Percentiles rank a stretch among this genome's conserved stretches.
Conservation (phyloP, 2,329 filamentous ascomycete species). For the Seiridium cupressi region DNA sequence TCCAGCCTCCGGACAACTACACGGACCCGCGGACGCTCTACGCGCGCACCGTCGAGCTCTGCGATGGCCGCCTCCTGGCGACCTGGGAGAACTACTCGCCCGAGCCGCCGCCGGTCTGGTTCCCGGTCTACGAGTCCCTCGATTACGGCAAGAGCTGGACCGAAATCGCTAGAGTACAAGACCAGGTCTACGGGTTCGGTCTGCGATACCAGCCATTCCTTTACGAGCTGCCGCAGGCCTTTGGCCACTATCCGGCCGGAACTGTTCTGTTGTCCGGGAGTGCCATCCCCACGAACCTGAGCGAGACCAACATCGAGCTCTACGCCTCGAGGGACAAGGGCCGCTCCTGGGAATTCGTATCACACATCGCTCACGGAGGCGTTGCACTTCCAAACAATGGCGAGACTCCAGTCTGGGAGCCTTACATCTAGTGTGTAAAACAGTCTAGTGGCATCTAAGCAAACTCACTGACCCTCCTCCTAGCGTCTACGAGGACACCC, state of each 20-base stretch:
- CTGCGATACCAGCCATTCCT: constrained; percentile 69
- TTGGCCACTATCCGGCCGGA: constrained; percentile 59
- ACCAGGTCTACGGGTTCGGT: constrained; percentile 63
- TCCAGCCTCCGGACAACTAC: constrained; percentile 40
- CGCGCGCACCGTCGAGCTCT: constrained; percentile 40
- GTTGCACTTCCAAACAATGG: constrained; percentile 60
- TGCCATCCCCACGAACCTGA: constrained; percentile 58
- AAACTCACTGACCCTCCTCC: neutral
- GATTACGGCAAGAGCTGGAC: constrained; percentile 60
- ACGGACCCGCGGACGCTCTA: constrained; percentile 43
- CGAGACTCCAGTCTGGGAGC: constrained; percentile 60
- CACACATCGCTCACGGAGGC: constrained; percentile 63
- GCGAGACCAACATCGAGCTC: constrained; percentile 65
- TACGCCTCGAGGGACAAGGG: constrained; percentile 65
- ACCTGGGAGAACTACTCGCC: constrained; percentile 58
- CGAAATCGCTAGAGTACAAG: constrained; percentile 60
- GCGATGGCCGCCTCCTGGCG: constrained; percentile 45
- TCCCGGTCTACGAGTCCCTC: constrained; percentile 52
- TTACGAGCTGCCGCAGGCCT: constrained; percentile 56
- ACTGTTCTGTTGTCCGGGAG: constrained; percentile 63
- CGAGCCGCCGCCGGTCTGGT: constrained; percentile 53
- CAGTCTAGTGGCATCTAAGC: neutral
- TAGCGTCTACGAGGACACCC: constrained; percentile 49
- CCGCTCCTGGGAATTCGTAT: constrained; percentile 65
- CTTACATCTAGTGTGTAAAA: constrained; percentile 50